Evolutionary conservation across 306 rosid genomes (phyloP).

Genomic region (Amphicarpaea edgeworthii): DNA sequence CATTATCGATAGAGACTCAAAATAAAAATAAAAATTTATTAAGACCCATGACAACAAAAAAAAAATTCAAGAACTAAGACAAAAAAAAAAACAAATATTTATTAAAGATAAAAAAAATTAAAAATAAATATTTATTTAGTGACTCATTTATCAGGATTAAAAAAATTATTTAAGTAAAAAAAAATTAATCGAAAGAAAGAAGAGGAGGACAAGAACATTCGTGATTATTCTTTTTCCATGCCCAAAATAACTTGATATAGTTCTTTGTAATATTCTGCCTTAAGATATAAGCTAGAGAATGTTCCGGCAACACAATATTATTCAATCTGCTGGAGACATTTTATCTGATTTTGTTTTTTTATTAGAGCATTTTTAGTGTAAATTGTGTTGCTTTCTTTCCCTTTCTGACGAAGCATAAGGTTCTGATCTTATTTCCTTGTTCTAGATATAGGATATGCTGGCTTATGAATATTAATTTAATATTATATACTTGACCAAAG

Average conservation of each 20-base stretch:
- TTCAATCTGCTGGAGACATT: neutral
- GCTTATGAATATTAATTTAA: neutral
- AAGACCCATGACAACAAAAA: too few relatives aligned
- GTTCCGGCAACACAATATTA: neutral
- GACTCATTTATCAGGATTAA: too few relatives aligned
- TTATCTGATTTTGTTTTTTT: neutral
- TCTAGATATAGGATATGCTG: neutral
- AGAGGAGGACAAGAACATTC: conserved; percentile 35
- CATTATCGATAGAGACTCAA: too few relatives aligned
- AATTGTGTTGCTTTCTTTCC: neutral
- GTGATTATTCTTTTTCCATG: conserved; percentile 8
- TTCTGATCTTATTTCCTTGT: neutral
- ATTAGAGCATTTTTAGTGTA: neutral
- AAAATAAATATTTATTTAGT: too few relatives aligned
- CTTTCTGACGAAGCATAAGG: neutral
- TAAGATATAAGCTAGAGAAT: neutral
- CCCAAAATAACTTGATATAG: neutral
- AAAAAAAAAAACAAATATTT: too few relatives aligned
- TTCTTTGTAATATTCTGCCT: conserved; percentile 12
- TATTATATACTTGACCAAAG: neutral
- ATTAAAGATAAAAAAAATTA: too few relatives aligned
- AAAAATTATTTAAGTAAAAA: too few relatives aligned
- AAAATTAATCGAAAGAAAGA: neutral
- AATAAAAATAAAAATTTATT: too few relatives aligned
- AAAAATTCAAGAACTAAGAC: too few relatives aligned